phyloP scores from a whole-genome alignment of 805 yeast genomes.

The Crinitomyces ghanaensis region DNA sequence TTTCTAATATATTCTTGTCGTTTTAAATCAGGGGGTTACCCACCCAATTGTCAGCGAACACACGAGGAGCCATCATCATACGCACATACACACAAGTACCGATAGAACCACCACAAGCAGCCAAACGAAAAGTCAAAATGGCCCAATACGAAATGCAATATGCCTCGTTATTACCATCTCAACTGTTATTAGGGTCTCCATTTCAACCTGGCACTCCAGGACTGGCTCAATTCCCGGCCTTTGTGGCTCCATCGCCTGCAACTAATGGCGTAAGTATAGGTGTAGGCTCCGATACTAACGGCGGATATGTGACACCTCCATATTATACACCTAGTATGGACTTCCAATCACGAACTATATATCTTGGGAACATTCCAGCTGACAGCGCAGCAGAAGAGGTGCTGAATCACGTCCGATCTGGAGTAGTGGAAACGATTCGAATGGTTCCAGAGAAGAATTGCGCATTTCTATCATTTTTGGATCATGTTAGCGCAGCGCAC shows the following conservation, averaged over 20 bases:
- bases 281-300: constrained; percentile 1
- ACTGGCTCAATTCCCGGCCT: constrained; percentile 19
- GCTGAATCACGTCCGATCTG: constrained; percentile 83
- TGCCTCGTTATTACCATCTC: constrained; percentile 26
- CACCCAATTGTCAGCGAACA: constrained; percentile 1
- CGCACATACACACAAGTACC: constrained; percentile 1
- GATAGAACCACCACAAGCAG: constrained; percentile 6
- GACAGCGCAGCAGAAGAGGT: constrained; percentile 71
- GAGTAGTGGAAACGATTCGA: constrained; percentile 64
- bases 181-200: constrained; percentile 27
- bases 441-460: constrained; percentile 77
- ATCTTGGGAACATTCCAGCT: constrained; percentile 79
- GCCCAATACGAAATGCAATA: constrained; percentile 24
- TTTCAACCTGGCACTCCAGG: constrained; percentile 27
- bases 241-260: constrained; percentile 7
- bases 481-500: constrained; percentile 75
- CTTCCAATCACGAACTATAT: constrained; percentile 54
- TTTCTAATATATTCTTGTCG: constrained; percentile 1
- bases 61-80: constrained; percentile 2
- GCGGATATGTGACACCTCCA: constrained; percentile 10
- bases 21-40: constrained; percentile 1
- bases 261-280: constrained; percentile 7
- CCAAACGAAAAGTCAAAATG: constrained; percentile 16
- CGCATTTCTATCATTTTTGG: constrained; percentile 83
- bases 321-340: constrained; percentile 10